Evolutionary conservation across 2,329 filamentous ascomycete genomes (phyloP), one percentile per base, ranked within the genome.

Genomic region (Colletotrichum acutatum): DNA sequence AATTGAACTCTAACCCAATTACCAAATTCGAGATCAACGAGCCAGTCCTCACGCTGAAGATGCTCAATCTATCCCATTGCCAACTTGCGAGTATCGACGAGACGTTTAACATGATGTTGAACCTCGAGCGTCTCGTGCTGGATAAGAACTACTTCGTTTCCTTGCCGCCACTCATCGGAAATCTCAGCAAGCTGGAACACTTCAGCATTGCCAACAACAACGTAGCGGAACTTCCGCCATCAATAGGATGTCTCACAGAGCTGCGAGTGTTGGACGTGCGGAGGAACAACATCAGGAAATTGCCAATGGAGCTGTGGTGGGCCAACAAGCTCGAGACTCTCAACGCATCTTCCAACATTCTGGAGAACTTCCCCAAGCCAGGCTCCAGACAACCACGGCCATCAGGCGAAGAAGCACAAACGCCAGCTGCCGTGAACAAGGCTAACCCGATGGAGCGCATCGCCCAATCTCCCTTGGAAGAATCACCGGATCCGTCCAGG

Each of bases 101-200:
- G 58, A 90, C 96, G 16, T 98, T 98, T 80, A 92, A 93, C 76
- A 95, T 96, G 79, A 92, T 98, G 84, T 90, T 93, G 9, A 97
- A 95, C 77, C 83, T 99, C 57, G 94, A 96, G 71, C 95, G 95
- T 78, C 88, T 99, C 26, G 92, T 96, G 22, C 87, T 99, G 66
- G 96, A 98, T 83, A 95, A 94, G 80, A 99, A 99, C 79, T 97
- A 98, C 80, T 97, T 99, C 77, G 95, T 97, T 0, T 96, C 94
- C 0, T 85, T 99, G 28, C 97, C 96, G 0, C 89, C 90, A 67
- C 93, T 97, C 74, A 94, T 99, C 72, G 95, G 96, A 19, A 94
- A 93, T 75, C 85, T 99, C 57, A 91, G 90, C 75, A 94, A 91
- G 76, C 86, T 99, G 34, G 95, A 98, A 79, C 92, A 97, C 81